Evolutionary conservation across 371 early-diverging fungal species (phyloP), one percentile per base, ranked within the genome.

Genomic region (Cokeromyces recurvatus): DNA sequence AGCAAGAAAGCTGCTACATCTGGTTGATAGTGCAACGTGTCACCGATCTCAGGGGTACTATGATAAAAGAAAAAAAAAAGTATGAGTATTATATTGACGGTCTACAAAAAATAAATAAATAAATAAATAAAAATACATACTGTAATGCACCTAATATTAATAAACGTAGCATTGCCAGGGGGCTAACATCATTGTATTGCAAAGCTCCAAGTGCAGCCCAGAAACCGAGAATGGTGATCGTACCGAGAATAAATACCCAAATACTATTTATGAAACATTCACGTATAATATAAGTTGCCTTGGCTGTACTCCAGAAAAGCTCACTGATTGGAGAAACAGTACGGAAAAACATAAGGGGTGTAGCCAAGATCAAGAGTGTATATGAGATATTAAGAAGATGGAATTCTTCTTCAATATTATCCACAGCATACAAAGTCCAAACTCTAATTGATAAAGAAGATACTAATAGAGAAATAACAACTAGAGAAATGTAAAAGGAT

Each of bases 81-180:
- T 21, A 16, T 32, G 3, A 35, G 31, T n/a, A 41, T 34, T 11
- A 1, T 8, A 0, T 14, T 11, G 23, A 7, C 19, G 15, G 20
- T 20, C 8, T 23, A 19, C 3, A n/a, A 10, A 9, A 14, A 1
- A 25, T n/a, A n/a, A n/a, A n/a, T n/a, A n/a, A n/a, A n/a, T n/a
- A n/a, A n/a, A n/a, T n/a, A n/a, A n/a, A n/a, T n/a, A n/a, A n/a
- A n/a, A n/a, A 5, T n/a, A 59, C 67, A 67, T 62, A 72, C 73
- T 70, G 71, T 15, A 74, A 46, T n/a, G 70, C 74, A 38, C 68
- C 74, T 9, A 74, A 45, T 4, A 58, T 36, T 15, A 74, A 47
- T 20, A 61, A 47, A 7, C 57, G 57, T n/a, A 74, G 24, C 50
- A 70, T 55, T 3, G 53, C 29, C 17, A 60, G 27, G 9, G 62